These are phyloP conservation scores for Boletus reticuloceps DNA, from an alignment of 768 basidiomycete genomes.

Conservation along the genomic window DNA sequence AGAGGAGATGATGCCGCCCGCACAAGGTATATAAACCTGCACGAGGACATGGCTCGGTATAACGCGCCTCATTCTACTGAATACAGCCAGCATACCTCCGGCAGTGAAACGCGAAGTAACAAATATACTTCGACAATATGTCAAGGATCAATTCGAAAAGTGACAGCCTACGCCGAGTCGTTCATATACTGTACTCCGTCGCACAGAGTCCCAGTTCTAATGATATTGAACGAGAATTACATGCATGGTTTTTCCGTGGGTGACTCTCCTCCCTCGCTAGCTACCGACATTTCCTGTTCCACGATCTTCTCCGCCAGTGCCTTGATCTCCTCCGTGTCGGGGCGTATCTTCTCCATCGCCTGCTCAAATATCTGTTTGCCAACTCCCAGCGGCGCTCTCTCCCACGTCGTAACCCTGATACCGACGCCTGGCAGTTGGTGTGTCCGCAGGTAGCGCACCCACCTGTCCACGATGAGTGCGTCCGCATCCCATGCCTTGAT, in stretches of 20 bases:
- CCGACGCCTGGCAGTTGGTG: constrained; percentile 86
- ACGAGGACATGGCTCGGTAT: not conserved
- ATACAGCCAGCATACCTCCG: constrained; percentile 46
- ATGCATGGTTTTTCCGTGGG: not conserved
- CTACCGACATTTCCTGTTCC: constrained; percentile 23
- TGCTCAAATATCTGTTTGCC: constrained; percentile 39
- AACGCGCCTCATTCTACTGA: not conserved
- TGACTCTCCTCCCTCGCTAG: constrained; percentile 2
- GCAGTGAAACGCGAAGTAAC: constrained; percentile 52
- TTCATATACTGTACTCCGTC: not conserved
- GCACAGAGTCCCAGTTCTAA: not conserved
- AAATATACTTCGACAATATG: constrained; percentile 48
- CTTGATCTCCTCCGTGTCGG: constrained; percentile 36
- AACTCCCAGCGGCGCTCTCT: constrained; percentile 56
- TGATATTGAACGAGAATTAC: too few species aligned
- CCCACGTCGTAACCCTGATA: constrained; percentile 78
- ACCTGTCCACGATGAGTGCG: constrained; percentile 70
- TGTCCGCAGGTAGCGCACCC: constrained; percentile 73
- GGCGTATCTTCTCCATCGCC: constrained; percentile 35
- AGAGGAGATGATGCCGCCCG: constrained; percentile 42
- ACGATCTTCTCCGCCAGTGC: constrained; percentile 43
- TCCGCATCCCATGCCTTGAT: constrained; percentile 93
- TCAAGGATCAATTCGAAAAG: constrained; percentile 58
- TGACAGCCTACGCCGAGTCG: constrained; percentile 9
- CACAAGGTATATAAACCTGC: constrained; percentile 38